A percentile compares a stretch with the other conserved stretches of the same genome.
Evolutionary conservation across 2,329 filamentous ascomycete species (phyloP).

Genomic region (Metarhizium robertsii): DNA sequence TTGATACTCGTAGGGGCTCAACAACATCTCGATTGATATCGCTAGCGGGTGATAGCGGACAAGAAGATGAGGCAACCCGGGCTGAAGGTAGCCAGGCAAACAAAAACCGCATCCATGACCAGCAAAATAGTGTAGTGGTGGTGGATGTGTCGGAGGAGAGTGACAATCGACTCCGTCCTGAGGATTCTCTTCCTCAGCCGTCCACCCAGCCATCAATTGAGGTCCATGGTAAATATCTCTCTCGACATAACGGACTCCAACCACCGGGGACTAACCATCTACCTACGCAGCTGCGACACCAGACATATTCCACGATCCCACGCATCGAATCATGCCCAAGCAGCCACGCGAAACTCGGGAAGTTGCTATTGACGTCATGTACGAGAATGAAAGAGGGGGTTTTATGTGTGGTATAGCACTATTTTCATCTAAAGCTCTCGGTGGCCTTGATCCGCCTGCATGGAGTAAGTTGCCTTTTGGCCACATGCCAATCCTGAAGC

Average conservation of each 20-base stretch:
- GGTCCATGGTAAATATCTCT: conserved; percentile 17
- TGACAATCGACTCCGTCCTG: background rate
- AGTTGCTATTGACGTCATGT: conserved; percentile 72
- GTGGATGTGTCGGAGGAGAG: conserved; percentile 2
- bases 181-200: conserved; percentile 9
- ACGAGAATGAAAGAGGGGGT: conserved; percentile 88
- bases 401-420: conserved; percentile 83
- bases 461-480: conserved; percentile 48
- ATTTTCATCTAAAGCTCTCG: conserved; percentile 80
- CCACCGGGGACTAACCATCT: background rate
- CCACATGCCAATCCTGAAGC: background rate
- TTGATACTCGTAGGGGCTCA: conserved; percentile 1
- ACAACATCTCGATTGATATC: conserved; percentile 9
- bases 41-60: conserved; percentile 2
- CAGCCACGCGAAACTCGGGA: conserved; percentile 31
- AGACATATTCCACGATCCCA: conserved; percentile 12
- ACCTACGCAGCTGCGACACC: conserved; percentile 20
- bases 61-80: background rate
- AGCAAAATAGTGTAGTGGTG: background rate
- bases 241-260: background rate
- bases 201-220: conserved; percentile 22
- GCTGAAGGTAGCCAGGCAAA: background rate
- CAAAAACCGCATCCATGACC: background rate
- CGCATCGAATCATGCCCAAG: conserved; percentile 25
- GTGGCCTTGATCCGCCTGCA: conserved; percentile 73